phyloP scores from a whole-genome alignment of 164 flowering plant species.

The Paratinospora sagittata region DNA sequence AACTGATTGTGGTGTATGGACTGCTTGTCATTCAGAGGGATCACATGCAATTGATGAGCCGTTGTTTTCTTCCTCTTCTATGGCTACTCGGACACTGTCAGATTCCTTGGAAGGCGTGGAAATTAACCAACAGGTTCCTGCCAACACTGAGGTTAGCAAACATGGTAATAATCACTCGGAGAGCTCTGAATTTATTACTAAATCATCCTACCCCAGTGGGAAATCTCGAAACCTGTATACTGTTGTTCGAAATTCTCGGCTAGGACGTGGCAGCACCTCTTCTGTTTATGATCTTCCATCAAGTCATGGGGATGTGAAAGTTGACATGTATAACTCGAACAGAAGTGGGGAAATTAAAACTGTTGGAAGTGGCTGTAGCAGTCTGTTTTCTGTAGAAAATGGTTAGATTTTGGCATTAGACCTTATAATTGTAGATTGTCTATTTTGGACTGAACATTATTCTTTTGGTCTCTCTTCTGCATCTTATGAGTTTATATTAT shows the following conservation, averaged over 20 bases:
- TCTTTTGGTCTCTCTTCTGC: not conserved
- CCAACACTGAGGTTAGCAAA: slow-evolving; percentile 11
- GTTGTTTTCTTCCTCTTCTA: slow-evolving; percentile 45
- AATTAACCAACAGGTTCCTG: slow-evolving; percentile 7
- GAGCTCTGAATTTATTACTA: not conserved
- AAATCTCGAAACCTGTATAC: slow-evolving; percentile 11
- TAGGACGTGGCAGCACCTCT: slow-evolving; percentile 18
- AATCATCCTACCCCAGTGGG: slow-evolving; percentile 7
- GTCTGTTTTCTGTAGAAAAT: slow-evolving; percentile 34
- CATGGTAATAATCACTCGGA: slow-evolving; percentile 18
- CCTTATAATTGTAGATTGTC: too few relatives aligned
- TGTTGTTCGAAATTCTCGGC: slow-evolving; percentile 13
- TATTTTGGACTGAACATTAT: not conserved
- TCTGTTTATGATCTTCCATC: slow-evolving; percentile 19
- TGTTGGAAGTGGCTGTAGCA: slow-evolving; percentile 41
- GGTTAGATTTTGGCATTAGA: slow-evolving; percentile 22
- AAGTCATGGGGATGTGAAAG: slow-evolving; percentile 33
- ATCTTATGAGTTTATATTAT: slow-evolving; percentile 1
- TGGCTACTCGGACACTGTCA: slow-evolving; percentile 23
- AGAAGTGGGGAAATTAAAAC: slow-evolving; percentile 36
- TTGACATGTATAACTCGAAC: slow-evolving; percentile 29
- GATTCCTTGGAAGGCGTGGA: slow-evolving; percentile 49
- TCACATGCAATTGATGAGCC: slow-evolving; percentile 59
- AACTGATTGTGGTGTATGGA: slow-evolving; percentile 83
- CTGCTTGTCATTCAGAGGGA: slow-evolving; percentile 68